Evolutionary conservation across 108 stramenopile species (phyloP).

Genomic region (Nitzschia putrida): DNA sequence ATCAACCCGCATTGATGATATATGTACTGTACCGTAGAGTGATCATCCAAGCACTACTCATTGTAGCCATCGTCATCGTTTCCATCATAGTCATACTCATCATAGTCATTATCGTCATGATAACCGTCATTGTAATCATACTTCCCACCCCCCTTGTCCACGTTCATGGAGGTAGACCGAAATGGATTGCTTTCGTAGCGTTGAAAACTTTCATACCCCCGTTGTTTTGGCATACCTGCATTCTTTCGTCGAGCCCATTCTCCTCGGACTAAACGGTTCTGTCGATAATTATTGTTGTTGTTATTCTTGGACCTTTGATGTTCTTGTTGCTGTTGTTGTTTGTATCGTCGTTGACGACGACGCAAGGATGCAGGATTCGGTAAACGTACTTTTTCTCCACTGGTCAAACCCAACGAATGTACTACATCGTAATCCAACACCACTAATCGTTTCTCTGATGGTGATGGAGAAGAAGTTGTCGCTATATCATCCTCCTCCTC

Average conservation of each 20-base stretch:
- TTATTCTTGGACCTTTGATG: conserved; percentile 13
- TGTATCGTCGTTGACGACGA: conserved; percentile 8
- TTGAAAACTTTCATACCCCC: conserved; percentile 78
- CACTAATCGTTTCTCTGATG: conserved; percentile 75
- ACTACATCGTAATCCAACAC: conserved; percentile 56
- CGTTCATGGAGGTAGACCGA: too few species aligned
- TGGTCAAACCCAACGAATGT: conserved; percentile 47
- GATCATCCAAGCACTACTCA: too few species aligned
- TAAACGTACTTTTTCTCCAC: conserved; percentile 50
- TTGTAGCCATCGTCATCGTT: too few species aligned
- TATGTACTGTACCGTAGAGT: too few species aligned
- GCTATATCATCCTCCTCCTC: conserved; percentile 6
- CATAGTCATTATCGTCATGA: too few species aligned
- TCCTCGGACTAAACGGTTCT: conserved; percentile 34
- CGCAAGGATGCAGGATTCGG: conserved; percentile 2
- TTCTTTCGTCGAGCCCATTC: conserved; percentile 56
- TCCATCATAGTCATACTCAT: too few species aligned
- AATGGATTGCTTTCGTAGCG: conserved; percentile 44
- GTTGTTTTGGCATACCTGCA: conserved; percentile 52
- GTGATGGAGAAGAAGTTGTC: too few species aligned
- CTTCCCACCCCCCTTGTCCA: too few species aligned
- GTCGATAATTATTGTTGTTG: conserved; percentile 8
- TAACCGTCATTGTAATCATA: too few species aligned
- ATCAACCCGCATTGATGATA: too few species aligned
- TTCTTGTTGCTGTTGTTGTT: conserved; percentile 17